Evolutionary conservation across 2,329 filamentous ascomycete genomes (phyloP).

Genomic region (Talaromyces funiculosus): DNA sequence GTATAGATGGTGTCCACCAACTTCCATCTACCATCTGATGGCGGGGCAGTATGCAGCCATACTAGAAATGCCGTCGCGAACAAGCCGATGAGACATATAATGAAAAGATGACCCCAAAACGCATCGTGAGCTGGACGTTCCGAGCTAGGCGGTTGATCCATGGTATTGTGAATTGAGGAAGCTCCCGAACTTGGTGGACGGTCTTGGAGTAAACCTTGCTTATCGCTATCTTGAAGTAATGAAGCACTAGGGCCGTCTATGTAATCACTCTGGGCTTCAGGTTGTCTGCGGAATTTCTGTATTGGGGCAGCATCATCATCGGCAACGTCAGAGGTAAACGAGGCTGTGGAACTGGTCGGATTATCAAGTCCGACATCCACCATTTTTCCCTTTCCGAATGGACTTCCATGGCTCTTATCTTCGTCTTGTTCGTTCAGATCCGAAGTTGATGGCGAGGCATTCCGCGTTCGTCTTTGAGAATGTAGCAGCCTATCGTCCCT

Average conservation of each 20-base stretch:
- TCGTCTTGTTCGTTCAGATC: conserved; percentile 30
- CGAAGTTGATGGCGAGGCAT: conserved; percentile 13
- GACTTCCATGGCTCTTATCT: conserved; percentile 24
- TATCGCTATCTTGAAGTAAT: conserved; percentile 48
- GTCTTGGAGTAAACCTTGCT: conserved; percentile 43
- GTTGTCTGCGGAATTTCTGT: conserved; percentile 49
- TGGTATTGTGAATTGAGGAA: conserved; percentile 52
- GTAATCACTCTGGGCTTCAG: conserved; percentile 35
- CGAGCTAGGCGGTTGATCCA: conserved; percentile 51
- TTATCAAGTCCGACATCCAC: conserved; percentile 81
- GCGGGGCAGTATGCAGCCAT: conserved; percentile 77
- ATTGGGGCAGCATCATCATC: conserved; percentile 50
- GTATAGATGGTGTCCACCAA: conserved; percentile 94
- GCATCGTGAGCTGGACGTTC: conserved; percentile 77
- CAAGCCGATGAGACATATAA: conserved; percentile 76
- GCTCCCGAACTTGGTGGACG: conserved; percentile 45
- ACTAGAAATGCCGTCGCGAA: conserved; percentile 85
- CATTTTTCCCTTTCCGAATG: conserved; percentile 58
- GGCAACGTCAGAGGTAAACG: conserved; percentile 28
- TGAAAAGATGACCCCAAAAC: conserved; percentile 86
- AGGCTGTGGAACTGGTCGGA: conserved; percentile 46
- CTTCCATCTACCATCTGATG: conserved; percentile 57
- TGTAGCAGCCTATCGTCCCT: conserved; percentile 42
- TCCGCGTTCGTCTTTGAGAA: conserved; percentile 33
- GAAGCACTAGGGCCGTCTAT: conserved; percentile 38